Percentiles rank a stretch among this genome's conserved stretches.
These are phyloP conservation scores for Lepidium sativum DNA, from an alignment of 345 rosid genomes.

Conservation along the genomic window DNA sequence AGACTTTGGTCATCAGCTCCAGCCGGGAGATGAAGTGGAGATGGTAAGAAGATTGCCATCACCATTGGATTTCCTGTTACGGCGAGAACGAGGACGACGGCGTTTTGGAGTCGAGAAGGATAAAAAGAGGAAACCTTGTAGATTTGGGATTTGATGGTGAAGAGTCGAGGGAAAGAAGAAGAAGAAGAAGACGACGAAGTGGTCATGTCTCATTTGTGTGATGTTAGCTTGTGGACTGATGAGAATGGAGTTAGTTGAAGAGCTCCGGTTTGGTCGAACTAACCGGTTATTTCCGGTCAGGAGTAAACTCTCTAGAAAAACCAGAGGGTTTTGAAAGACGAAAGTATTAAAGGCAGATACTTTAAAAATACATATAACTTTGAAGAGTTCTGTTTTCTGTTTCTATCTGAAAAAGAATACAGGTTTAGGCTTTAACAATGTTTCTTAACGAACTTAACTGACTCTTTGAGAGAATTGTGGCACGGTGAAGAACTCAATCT, in stretches of 20 bases:
- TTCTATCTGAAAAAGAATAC: constrained; percentile 22
- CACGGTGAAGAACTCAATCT: constrained; percentile 3
- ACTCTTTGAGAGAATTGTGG: constrained; percentile 9
- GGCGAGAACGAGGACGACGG: constrained; percentile 36
- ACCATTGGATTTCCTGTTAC: background rate
- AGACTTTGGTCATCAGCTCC: constrained; percentile 30
- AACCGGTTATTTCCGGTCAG: background rate
- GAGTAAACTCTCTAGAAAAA: background rate
- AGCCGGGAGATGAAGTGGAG: constrained; percentile 16
- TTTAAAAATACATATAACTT: constrained; percentile 3
- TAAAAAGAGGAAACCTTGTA: constrained; percentile 23
- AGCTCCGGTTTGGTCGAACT: constrained; percentile 14
- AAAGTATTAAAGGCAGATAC: background rate
- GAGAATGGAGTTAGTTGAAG: constrained; percentile 16
- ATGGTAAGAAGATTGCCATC: constrained; percentile 7
- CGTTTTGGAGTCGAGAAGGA: constrained; percentile 49
- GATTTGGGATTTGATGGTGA: constrained; percentile 25
- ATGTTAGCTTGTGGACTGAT: constrained; percentile 10
- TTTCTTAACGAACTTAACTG: constrained; percentile 24
- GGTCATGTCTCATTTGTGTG: constrained; percentile 18
- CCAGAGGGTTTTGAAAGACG: background rate
- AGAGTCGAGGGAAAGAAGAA: constrained; percentile 19
- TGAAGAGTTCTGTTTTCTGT: constrained; percentile 1
- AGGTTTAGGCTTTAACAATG: constrained; percentile 3
- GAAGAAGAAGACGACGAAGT: constrained; percentile 26